These are phyloP conservation scores for Melanopsichium pennsylvanicum DNA, from an alignment of 1,284 basidiomycete genomes.

Conservation along the genomic window DNA sequence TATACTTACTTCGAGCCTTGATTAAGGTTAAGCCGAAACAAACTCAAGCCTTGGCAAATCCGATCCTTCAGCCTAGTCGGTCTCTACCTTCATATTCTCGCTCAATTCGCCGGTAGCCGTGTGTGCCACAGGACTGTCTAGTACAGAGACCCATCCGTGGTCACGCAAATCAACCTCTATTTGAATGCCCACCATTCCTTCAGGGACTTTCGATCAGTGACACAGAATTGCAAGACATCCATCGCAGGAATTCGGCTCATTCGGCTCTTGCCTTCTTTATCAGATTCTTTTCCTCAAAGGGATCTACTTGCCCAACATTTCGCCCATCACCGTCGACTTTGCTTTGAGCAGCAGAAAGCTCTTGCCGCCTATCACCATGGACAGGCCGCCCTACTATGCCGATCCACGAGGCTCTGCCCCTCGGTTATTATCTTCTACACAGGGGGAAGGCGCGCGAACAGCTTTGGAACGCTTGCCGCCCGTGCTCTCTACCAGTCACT, in stretches of 20 bases:
- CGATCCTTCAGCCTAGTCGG: no score
- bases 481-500: conserved; percentile 16
- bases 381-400: conserved; percentile 28
- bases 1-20: no score
- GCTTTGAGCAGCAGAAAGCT: conserved; percentile 43
- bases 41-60: no score
- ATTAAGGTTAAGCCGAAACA: no score
- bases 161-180: not conserved
- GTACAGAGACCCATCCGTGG: no score
- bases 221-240: no score
- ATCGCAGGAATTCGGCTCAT: no score
- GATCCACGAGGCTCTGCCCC: conserved; percentile 15
- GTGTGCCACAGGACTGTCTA: no score
- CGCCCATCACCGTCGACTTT: conserved; percentile 21
- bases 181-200: conserved; percentile 1
- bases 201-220: conserved; percentile 2
- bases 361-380: conserved; percentile 26
- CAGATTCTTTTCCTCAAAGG: no score
- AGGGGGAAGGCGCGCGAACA: conserved; percentile 7
- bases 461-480: conserved; percentile 21
- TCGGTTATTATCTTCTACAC: conserved; percentile 3
- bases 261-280: no score
- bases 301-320: conserved; percentile 37
- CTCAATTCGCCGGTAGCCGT: conserved; percentile 1
- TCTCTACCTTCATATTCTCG: no score